A percentile compares a stretch with the other conserved stretches of the same genome.
Evolutionary conservation across 2,329 filamentous ascomycete genomes (phyloP).

Genomic region (Fusarium pseudocircinatum): DNA sequence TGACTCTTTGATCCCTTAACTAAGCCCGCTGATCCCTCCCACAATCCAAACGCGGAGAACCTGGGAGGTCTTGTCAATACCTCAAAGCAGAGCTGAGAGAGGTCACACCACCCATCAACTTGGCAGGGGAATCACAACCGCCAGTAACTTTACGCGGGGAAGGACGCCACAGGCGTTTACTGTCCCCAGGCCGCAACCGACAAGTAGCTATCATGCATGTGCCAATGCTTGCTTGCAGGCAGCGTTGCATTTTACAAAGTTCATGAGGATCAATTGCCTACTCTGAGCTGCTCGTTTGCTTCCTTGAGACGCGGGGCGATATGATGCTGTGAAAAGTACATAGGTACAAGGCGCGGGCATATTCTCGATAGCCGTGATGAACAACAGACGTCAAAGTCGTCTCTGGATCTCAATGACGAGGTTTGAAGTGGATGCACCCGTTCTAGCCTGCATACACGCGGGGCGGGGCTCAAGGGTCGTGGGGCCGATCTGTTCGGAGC

Average conservation of each 20-base stretch:
- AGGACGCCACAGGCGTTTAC: constrained; percentile 24
- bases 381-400: constrained; percentile 13
- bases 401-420: constrained; percentile 31
- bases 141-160: constrained; percentile 25
- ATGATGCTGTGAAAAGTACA: neutral
- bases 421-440: constrained; percentile 25
- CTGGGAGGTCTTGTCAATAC: constrained; percentile 9
- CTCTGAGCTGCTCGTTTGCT: neutral
- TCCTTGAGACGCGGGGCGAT: neutral
- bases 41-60: constrained; percentile 21
- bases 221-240: constrained; percentile 13
- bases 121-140: constrained; percentile 35
- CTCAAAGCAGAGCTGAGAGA: constrained; percentile 10
- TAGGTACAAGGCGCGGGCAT: neutral
- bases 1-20: constrained; percentile 4
- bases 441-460: neutral
- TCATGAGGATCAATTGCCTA: neutral
- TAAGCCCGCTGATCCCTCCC: constrained; percentile 22
- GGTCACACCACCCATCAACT: constrained; percentile 35
- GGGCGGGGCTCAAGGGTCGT: constrained; percentile 31
- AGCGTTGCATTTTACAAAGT: constrained; percentile 21
- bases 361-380: neutral
- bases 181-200: constrained; percentile 5
- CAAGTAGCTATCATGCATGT: constrained; percentile 10
- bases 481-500: constrained; percentile 26